phyloP scores from a whole-genome alignment of 148 eudicot species.

The Rhododendron henanense region DNA sequence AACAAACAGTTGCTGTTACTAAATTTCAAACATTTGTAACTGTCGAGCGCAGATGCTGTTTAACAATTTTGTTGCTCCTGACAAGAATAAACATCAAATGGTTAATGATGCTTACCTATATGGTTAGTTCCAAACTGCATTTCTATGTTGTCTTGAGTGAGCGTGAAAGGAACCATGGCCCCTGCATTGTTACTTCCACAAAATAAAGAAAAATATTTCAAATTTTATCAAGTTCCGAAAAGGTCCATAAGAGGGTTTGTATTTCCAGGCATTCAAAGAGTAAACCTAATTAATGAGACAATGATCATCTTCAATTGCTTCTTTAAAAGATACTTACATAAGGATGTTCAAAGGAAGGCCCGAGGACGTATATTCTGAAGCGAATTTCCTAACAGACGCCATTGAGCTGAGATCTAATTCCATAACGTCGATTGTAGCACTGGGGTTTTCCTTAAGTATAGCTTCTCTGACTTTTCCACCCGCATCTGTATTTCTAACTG shows the following conservation, averaged over 20 bases:
- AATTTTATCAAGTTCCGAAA: background rate
- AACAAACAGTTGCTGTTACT: background rate
- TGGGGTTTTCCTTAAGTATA: background rate
- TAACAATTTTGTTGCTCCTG: background rate
- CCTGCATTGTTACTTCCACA: slow-evolving; percentile 89
- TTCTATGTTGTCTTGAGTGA: slow-evolving; percentile 77
- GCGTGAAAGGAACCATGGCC: slow-evolving; percentile 61
- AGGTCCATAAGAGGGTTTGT: background rate
- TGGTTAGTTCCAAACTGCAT: slow-evolving; percentile 90
- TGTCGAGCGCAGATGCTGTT: background rate
- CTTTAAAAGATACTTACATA: slow-evolving; percentile 48
- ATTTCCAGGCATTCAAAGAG: background rate
- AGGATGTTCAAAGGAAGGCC: slow-evolving; percentile 30
- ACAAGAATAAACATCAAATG: background rate
- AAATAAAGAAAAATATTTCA: slow-evolving; percentile 5
- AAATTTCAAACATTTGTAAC: background rate
- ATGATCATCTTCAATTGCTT: background rate
- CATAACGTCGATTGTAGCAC: background rate
- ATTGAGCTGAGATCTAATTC: slow-evolving; percentile 34
- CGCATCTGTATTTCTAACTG: too few relatives aligned
- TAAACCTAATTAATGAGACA: background rate
- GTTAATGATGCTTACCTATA: slow-evolving; percentile 41
- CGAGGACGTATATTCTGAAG: slow-evolving; percentile 53
- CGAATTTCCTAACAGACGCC: slow-evolving; percentile 72
- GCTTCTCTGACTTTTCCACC: background rate